Evolutionary conservation across 257 asterid genomes (phyloP).

Genomic region (Euphrasia confusa): DNA sequence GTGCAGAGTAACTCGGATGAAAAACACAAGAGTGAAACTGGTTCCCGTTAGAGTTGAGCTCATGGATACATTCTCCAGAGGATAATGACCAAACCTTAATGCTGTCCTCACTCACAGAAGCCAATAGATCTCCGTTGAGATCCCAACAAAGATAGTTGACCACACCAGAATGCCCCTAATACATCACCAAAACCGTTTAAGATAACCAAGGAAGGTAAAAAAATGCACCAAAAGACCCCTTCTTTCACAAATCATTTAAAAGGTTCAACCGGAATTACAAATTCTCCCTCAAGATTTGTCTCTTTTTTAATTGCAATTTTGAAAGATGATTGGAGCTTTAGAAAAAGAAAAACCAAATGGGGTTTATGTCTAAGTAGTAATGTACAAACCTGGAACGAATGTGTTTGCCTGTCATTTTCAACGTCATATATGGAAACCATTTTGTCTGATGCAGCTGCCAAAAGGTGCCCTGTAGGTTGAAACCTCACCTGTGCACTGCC

Average conservation of each 20-base stretch:
- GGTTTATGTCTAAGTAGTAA: neutral
- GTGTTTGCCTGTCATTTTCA: slow-evolving; percentile 86
- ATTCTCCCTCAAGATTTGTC: neutral
- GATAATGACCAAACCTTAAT: slow-evolving; percentile 89
- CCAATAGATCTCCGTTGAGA: slow-evolving; percentile 75
- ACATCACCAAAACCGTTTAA: slow-evolving; percentile 26
- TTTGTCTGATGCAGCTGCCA: slow-evolving; percentile 95
- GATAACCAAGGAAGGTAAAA: slow-evolving; percentile 9
- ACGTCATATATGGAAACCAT: slow-evolving; percentile 81
- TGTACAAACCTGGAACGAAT: slow-evolving; percentile 70
- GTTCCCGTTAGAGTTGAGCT: slow-evolving; percentile 64
- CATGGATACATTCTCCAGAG: slow-evolving; percentile 84
- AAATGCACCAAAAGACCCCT: slow-evolving; percentile 9
- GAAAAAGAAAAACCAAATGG: neutral
- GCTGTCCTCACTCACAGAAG: slow-evolving; percentile 89
- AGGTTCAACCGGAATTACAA: neutral
- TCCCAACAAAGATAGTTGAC: slow-evolving; percentile 98
- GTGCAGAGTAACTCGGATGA: slow-evolving; percentile 85
- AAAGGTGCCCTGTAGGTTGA: slow-evolving; percentile 78
- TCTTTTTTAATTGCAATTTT: neutral
- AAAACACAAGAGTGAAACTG: slow-evolving; percentile 91
- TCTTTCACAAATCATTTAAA: neutral
- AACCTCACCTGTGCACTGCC: slow-evolving; percentile 98
- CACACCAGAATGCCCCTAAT: slow-evolving; percentile 69
- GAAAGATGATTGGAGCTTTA: neutral